These are phyloP conservation scores for Punica granatum DNA, from an alignment of 345 rosid species.

Conservation along the genomic window DNA sequence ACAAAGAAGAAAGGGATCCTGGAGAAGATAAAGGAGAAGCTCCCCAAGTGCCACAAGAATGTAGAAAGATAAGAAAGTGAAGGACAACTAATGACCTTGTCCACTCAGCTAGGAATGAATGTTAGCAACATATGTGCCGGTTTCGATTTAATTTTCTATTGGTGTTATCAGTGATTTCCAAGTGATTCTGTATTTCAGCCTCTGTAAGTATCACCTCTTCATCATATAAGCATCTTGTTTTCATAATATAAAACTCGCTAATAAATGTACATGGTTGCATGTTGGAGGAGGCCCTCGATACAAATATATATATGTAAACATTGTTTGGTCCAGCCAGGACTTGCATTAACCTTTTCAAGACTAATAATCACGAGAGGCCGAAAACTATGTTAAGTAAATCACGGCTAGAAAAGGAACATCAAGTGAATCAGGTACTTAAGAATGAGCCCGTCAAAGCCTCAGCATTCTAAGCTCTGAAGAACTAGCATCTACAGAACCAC, in stretches of 20 bases:
- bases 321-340: neutral
- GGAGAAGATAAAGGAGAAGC: conserved; percentile 30
- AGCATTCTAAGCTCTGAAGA: neutral
- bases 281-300: no score
- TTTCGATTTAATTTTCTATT: no score
- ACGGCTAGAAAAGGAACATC: no score
- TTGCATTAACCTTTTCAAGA: neutral
- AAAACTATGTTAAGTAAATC: no score
- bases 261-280: neutral
- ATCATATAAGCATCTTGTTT: no score
- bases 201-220: neutral
- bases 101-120: no score
- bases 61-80: conserved; percentile 14
- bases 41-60: conserved; percentile 17
- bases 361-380: neutral
- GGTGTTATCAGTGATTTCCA: no score
- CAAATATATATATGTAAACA: no score
- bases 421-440: neutral
- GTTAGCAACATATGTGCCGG: no score
- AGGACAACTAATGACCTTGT: conserved; percentile 4
- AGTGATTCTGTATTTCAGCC: neutral
- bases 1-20: conserved; percentile 22
- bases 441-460: neutral
- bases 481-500: neutral
- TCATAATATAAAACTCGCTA: neutral